These are phyloP conservation scores for Clitoria ternatea DNA, from an alignment of 306 rosid genomes.

Conservation along the genomic window DNA sequence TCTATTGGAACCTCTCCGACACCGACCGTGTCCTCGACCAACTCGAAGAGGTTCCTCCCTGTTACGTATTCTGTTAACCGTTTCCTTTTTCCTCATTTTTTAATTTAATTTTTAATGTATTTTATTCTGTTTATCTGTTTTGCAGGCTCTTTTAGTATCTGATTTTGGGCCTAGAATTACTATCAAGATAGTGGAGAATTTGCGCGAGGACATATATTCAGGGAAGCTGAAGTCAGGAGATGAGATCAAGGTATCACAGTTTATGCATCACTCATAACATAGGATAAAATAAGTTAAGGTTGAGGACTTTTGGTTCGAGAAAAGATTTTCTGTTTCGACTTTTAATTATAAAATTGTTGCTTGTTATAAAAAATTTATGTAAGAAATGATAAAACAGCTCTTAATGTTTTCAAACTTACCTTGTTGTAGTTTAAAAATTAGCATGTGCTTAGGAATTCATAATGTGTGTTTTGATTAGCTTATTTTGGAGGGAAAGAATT, in stretches of 20 bases:
- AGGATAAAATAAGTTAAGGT: not conserved
- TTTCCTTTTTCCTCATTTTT: not conserved
- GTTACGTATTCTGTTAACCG: not conserved
- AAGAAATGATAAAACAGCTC: no score
- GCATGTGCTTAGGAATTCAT: not conserved
- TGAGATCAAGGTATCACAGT: slow-evolving; percentile 72
- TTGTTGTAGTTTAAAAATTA: slow-evolving; percentile 9
- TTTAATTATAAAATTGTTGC: no score
- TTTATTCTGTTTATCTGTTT: not conserved
- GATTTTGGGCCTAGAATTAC: slow-evolving; percentile 93
- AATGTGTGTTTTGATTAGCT: not conserved
- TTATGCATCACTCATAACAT: not conserved
- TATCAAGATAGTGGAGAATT: slow-evolving; percentile 75
- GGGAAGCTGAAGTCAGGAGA: slow-evolving; percentile 93
- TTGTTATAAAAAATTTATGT: no score
- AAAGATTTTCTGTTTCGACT: no score
- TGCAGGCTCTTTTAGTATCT: slow-evolving; percentile 79
- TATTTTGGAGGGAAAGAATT: not conserved
- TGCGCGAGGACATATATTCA: slow-evolving; percentile 73
- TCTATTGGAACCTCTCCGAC: slow-evolving; percentile 93
- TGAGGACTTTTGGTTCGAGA: no score
- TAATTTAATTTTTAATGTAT: not conserved
- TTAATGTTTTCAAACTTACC: not conserved
- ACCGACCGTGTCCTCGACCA: slow-evolving; percentile 89
- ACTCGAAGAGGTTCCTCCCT: slow-evolving; percentile 75